Percentiles rank a stretch among this genome's conserved stretches.
These are phyloP conservation scores for Backusella luteola DNA, from an alignment of 192 early-diverging fungal species.

Conservation along the genomic window DNA sequence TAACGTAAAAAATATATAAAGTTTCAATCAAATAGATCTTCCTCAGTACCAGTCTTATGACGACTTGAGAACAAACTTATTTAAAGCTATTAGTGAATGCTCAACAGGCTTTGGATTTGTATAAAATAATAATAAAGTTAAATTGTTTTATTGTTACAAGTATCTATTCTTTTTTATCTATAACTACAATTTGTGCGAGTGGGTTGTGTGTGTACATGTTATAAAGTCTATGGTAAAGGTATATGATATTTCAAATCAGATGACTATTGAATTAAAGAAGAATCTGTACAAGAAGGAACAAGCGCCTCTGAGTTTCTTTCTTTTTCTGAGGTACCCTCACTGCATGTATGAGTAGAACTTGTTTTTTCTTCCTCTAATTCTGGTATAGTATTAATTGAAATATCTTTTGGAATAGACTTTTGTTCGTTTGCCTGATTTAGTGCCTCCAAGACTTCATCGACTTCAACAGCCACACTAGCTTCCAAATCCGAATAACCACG, in stretches of 20 bases:
- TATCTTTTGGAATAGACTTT: not conserved
- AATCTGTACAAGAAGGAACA: not conserved
- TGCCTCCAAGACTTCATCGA: constrained; percentile 26
- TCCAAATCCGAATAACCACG: constrained; percentile 83
- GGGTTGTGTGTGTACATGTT: not conserved
- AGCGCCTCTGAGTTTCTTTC: not conserved
- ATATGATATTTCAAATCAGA: not conserved
- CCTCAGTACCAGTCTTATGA: constrained; percentile 93
- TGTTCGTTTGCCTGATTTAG: not conserved
- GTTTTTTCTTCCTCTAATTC: not conserved
- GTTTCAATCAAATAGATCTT: constrained; percentile 97
- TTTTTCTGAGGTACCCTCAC: not conserved
- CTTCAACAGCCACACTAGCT: constrained; percentile 56
- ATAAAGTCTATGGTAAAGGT: not conserved
- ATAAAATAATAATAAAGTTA: constrained; percentile 34
- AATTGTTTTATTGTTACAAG: constrained; percentile 1
- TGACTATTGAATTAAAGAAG: not conserved
- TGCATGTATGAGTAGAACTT: not conserved
- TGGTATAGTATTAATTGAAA: not conserved
- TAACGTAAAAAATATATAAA: constrained; percentile 28
- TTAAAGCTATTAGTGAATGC: constrained; percentile 90
- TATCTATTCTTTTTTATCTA: not conserved
- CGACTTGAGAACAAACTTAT: constrained; percentile 71
- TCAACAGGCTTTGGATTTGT: constrained; percentile 89
- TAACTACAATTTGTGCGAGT: not conserved